Evolutionary conservation across 2,329 filamentous ascomycete species (phyloP).

Genomic region (Trichoderma sp.): DNA sequence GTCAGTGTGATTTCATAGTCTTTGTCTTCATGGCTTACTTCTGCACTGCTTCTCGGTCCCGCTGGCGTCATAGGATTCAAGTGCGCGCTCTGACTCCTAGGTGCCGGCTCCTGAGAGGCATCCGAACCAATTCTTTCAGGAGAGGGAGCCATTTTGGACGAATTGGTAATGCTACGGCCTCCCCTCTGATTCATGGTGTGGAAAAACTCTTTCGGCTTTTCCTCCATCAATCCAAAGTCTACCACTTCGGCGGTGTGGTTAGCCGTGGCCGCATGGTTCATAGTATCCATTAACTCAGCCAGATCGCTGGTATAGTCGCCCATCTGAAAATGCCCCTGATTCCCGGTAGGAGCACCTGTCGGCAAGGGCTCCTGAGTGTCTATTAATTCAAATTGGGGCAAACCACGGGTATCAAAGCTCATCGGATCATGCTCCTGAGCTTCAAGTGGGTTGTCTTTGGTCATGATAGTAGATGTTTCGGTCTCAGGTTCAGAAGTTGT

Average conservation of each 20-base stretch:
- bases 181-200: constrained; percentile 27
- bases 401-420: not conserved
- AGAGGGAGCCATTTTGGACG: not conserved
- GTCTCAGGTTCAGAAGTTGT: not conserved
- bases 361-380: not conserved
- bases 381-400: constrained; percentile 17
- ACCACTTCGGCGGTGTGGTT: not conserved
- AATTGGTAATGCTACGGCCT: not conserved
- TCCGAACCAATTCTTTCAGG: not conserved
- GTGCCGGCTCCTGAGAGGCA: not conserved
- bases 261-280: not conserved
- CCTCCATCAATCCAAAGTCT: constrained; percentile 5
- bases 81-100: not conserved
- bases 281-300: not conserved
- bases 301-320: not conserved
- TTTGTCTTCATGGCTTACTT: not conserved
- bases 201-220: constrained; percentile 18
- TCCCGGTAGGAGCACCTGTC: not conserved
- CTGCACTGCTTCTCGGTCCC: not conserved
- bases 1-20: not conserved
- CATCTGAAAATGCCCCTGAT: not conserved
- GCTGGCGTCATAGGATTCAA: not conserved
- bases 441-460: constrained; percentile 4
- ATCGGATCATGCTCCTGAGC: not conserved
- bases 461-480: not conserved